Percentiles rank a stretch among this genome's conserved stretches.
These are phyloP conservation scores for Hydnomerulius pinastri DNA, from an alignment of 768 basidiomycete genomes.

Conservation along the genomic window DNA sequence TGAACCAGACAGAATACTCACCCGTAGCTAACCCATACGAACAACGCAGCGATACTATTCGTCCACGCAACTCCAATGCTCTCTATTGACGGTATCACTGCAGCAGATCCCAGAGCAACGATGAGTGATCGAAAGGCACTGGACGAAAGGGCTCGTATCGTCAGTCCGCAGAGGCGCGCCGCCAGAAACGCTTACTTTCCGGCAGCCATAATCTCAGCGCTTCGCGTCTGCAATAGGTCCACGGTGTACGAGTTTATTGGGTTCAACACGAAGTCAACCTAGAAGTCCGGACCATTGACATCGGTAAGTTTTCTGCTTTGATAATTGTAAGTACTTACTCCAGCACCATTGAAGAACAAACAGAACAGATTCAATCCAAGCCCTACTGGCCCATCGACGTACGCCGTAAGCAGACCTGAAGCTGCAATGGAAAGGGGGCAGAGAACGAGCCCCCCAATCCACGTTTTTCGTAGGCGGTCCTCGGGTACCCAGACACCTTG, in stretches of 20 bases:
- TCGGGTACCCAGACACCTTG: conserved; percentile 62
- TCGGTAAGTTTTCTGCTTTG: background rate
- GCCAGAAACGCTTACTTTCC: conserved; percentile 40
- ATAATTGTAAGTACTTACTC: conserved; percentile 39
- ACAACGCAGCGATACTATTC: conserved; percentile 42
- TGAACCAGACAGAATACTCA: conserved; percentile 31
- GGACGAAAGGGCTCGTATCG: background rate
- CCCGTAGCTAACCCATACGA: conserved; percentile 51
- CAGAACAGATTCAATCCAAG: conserved; percentile 50
- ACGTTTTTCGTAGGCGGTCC: conserved; percentile 53
- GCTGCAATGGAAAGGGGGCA: conserved; percentile 49
- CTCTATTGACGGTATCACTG: conserved; percentile 54
- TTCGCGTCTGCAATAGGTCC: conserved; percentile 55
- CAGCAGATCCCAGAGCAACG: conserved; percentile 43
- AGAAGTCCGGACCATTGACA: background rate
- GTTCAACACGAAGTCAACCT: conserved; percentile 58
- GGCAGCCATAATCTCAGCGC: conserved; percentile 60
- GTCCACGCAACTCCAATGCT: conserved; percentile 47
- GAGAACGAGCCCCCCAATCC: conserved; percentile 44
- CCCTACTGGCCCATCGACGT: conserved; percentile 47
- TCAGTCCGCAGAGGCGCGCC: no score
- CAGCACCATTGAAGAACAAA: conserved; percentile 61
- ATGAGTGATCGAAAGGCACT: conserved; percentile 53
- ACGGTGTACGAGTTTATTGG: conserved; percentile 58
- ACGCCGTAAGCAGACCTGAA: conserved; percentile 48